A percentile compares a stretch with the other conserved stretches of the same genome.
These are phyloP conservation scores for Epichloe sibirici DNA, from an alignment of 2,329 filamentous ascomycete genomes.

Conservation along the genomic window DNA sequence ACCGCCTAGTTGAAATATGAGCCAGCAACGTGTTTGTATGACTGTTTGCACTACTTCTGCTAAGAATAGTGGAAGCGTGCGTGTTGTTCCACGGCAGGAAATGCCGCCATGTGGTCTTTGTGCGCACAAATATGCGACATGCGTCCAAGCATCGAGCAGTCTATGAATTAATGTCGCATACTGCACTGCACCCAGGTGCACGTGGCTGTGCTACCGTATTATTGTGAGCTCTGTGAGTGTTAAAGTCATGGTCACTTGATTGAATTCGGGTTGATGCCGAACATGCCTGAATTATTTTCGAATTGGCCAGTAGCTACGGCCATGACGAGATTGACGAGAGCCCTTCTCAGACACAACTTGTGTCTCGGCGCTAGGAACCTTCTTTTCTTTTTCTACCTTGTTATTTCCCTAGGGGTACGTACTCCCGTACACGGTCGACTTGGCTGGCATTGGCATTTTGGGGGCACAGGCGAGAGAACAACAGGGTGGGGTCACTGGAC, in stretches of 20 bases:
- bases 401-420: neutral
- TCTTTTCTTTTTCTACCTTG: neutral
- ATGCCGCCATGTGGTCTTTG: neutral
- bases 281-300: no score
- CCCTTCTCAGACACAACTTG: neutral
- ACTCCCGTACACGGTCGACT: no score
- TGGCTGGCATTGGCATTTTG: no score
- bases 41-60: neutral
- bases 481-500: no score
- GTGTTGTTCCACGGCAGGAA: neutral
- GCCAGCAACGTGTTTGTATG: conserved; percentile 1
- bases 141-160: neutral
- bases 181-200: neutral
- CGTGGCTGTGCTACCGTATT: neutral
- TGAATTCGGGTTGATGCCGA: no score
- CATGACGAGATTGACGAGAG: neutral
- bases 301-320: neutral
- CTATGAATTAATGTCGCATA: neutral
- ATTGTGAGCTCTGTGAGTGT: no score
- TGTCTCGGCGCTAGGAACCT: neutral
- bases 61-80: neutral
- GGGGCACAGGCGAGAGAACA: no score
- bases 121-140: neutral
- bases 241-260: no score
- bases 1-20: neutral